Evolutionary conservation across 139 green algal species (phyloP).

Genomic region (Ostreobium quekettii): DNA sequence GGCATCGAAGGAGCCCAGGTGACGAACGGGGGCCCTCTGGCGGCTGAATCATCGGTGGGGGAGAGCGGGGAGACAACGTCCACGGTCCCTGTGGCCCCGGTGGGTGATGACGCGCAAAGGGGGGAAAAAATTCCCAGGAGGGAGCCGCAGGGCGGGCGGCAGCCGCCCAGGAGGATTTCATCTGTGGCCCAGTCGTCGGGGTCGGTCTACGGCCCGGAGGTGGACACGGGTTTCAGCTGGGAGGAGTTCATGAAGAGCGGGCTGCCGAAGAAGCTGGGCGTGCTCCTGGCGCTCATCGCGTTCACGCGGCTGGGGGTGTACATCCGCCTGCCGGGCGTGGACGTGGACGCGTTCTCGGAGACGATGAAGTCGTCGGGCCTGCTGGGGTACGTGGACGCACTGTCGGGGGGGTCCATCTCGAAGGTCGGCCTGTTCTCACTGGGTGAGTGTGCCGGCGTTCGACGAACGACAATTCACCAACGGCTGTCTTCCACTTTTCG

Average conservation of each 20-base stretch:
- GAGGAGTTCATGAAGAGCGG: constrained; percentile 52
- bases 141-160: too few relatives aligned
- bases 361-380: constrained; percentile 61
- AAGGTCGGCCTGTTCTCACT: constrained; percentile 92
- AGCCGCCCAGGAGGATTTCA: constrained; percentile 5
- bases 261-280: constrained; percentile 65
- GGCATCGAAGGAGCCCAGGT: too few relatives aligned
- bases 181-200: neutral
- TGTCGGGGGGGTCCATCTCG: constrained; percentile 68
- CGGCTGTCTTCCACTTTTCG: too few relatives aligned
- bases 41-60: too few relatives aligned
- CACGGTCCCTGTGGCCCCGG: too few relatives aligned
- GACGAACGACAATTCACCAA: too few relatives aligned
- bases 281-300: constrained; percentile 70
- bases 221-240: constrained; percentile 45
- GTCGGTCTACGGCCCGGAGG: constrained; percentile 10
- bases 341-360: constrained; percentile 72
- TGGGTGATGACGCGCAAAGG: too few relatives aligned
- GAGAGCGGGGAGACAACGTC: too few relatives aligned
- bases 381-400: constrained; percentile 88
- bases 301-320: constrained; percentile 89
- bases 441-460: too few relatives aligned
- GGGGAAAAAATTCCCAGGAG: too few relatives aligned
- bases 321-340: constrained; percentile 82
- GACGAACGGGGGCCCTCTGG: too few relatives aligned